Evolutionary conservation across 176 grass and related monocot species (phyloP).

Genomic region (Canna indica): DNA sequence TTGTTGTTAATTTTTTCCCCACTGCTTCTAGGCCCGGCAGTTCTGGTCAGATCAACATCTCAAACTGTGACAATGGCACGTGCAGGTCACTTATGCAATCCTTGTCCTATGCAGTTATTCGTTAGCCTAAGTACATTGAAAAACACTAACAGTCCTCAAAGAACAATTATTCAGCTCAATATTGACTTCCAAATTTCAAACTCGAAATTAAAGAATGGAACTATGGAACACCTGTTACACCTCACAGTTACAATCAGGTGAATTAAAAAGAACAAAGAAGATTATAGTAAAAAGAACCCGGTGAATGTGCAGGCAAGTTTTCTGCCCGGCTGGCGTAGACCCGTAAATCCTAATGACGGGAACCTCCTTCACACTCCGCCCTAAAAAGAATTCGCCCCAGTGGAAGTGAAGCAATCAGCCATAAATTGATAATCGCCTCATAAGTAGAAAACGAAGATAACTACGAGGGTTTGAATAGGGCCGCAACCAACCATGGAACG

Average conservation of each 20-base stretch:
- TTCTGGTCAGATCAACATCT: too few relatives aligned
- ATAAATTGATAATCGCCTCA: neutral
- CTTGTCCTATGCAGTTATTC: too few relatives aligned
- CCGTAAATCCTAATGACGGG: constrained; percentile 90
- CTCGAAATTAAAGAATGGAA: too few relatives aligned
- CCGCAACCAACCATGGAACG: constrained; percentile 52
- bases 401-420: neutral
- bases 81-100: too few relatives aligned
- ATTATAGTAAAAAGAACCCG: constrained; percentile 37
- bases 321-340: constrained; percentile 79
- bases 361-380: constrained; percentile 47
- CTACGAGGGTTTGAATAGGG: neutral
- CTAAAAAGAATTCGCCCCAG: constrained; percentile 15
- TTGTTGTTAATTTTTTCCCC: too few relatives aligned
- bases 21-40: too few relatives aligned
- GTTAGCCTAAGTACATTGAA: too few relatives aligned
- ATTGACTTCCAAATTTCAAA: neutral
- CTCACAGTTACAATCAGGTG: neutral
- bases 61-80: too few relatives aligned
- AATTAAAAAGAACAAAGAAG: neutral
- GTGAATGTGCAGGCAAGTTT: constrained; percentile 87
- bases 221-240: too few relatives aligned
- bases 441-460: neutral
- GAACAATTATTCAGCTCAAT: too few relatives aligned
- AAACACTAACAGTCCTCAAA: too few relatives aligned